A percentile compares a stretch with the other conserved stretches of the same genome.
These are phyloP conservation scores for Acanthamoeba castellanii DNA, from an alignment of 208 protist species.

Conservation along the genomic window DNA sequence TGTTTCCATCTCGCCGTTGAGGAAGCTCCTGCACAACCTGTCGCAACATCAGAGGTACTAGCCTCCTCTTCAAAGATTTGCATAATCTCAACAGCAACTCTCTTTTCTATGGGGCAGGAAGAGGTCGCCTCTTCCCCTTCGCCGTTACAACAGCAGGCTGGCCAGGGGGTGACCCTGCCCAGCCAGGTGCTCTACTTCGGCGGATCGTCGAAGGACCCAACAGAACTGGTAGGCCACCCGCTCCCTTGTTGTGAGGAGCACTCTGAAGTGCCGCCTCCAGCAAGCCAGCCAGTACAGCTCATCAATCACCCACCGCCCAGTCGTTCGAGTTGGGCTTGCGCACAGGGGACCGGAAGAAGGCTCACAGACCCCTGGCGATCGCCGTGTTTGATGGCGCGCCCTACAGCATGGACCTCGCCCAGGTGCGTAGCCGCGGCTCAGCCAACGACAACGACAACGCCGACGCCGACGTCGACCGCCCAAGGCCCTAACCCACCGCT, in stretches of 20 bases:
- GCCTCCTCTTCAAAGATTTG: neutral
- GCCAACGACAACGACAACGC: too few species aligned
- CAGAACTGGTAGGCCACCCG: neutral
- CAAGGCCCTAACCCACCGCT: neutral
- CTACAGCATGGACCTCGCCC: neutral
- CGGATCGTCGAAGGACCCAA: neutral
- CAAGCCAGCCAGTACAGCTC: neutral
- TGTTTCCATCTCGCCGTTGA: constrained; percentile 8
- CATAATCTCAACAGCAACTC: neutral
- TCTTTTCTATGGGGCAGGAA: neutral
- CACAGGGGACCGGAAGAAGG: neutral
- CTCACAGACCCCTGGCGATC: neutral
- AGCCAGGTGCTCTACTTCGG: neutral
- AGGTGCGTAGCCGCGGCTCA: neutral
- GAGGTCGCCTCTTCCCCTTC: neutral
- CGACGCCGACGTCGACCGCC: too few species aligned
- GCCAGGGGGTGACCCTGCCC: neutral
- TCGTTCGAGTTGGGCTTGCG: neutral
- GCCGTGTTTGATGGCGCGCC: neutral
- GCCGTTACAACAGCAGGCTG: neutral
- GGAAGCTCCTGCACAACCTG: neutral
- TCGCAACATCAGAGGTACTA: neutral
- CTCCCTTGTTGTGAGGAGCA: neutral
- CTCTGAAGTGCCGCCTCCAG: neutral
- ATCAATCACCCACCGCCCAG: neutral